phyloP scores from a whole-genome alignment of 1,284 basidiomycete species.

The Meira miltonrushii region DNA sequence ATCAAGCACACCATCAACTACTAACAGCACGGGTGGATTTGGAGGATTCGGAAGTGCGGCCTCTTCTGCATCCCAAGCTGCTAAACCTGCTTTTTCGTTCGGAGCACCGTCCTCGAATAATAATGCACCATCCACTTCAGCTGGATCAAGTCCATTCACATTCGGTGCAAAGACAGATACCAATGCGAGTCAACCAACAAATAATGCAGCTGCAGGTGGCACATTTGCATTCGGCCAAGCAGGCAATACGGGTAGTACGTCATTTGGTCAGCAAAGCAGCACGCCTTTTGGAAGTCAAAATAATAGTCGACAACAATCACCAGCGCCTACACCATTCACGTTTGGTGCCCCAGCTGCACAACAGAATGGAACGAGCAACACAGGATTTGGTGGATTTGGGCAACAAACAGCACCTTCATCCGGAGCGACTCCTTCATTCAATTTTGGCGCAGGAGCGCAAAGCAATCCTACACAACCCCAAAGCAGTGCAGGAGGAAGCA shows the following conservation, averaged over 20 bases:
- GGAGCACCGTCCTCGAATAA: neutral
- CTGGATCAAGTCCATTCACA: too few relatives aligned
- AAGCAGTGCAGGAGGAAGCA: neutral
- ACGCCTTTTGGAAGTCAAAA: too few relatives aligned
- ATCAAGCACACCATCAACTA: neutral
- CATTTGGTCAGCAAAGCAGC: too few relatives aligned
- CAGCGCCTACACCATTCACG: neutral
- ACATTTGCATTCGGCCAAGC: too few relatives aligned
- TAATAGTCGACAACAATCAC: too few relatives aligned
- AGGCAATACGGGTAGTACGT: too few relatives aligned
- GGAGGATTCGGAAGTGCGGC: neutral
- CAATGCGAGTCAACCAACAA: neutral
- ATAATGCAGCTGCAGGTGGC: too few relatives aligned
- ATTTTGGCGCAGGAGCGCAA: neutral
- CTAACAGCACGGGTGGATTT: neutral
- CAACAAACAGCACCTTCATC: neutral
- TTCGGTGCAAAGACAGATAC: neutral
- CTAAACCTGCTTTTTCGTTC: neutral
- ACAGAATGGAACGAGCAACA: constrained; percentile 7
- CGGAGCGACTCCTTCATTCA: constrained; percentile 2
- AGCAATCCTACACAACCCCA: neutral
- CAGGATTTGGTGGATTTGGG: constrained; percentile 9
- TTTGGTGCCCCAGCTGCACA: constrained; percentile 9
- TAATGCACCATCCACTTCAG: too few relatives aligned
- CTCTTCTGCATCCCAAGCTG: neutral